A percentile compares a stretch with the other conserved stretches of the same genome.
Evolutionary conservation across 2,329 filamentous ascomycete genomes (phyloP).

Genomic region (Neurospora sp.): DNA sequence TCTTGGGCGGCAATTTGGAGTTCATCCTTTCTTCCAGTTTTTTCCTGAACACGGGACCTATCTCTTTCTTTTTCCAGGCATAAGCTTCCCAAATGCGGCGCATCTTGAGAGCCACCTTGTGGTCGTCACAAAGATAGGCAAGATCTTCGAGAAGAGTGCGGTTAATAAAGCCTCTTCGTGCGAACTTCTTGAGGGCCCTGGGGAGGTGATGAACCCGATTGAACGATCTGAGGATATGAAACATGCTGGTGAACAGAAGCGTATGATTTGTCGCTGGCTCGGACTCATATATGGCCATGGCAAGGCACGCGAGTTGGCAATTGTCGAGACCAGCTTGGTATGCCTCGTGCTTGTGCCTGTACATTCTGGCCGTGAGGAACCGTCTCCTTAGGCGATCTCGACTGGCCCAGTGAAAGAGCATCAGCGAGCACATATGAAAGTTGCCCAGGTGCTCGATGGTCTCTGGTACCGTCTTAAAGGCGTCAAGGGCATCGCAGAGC

Average conservation of each 20-base stretch:
- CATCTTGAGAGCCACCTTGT: slow-evolving; percentile 9
- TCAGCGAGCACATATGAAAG: slow-evolving; percentile 19
- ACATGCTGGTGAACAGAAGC: slow-evolving; percentile 13
- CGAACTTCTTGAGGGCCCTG: slow-evolving; percentile 11
- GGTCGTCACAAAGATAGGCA: slow-evolving; percentile 7
- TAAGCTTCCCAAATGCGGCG: slow-evolving; percentile 2
- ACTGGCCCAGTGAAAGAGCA: slow-evolving; percentile 23
- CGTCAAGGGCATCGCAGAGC: slow-evolving; percentile 7
- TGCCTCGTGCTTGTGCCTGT: slow-evolving; percentile 6
- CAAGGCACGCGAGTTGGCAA: slow-evolving; percentile 18
- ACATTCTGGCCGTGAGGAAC: slow-evolving; percentile 9
- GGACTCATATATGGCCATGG: slow-evolving; percentile 14
- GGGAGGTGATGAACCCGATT: slow-evolving; percentile 10
- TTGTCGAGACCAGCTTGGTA: slow-evolving; percentile 7
- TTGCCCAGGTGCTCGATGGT: slow-evolving; percentile 8
- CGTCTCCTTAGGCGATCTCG: slow-evolving; percentile 7
- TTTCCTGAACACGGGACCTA: background rate
- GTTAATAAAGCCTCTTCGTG: slow-evolving; percentile 3
- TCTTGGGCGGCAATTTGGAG: background rate
- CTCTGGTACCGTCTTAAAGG: slow-evolving; percentile 9
- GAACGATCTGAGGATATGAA: slow-evolving; percentile 13
- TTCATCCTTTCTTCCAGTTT: background rate
- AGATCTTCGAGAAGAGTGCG: slow-evolving; percentile 10
- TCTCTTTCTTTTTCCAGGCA: background rate
- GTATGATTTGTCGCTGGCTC: background rate